Evolutionary conservation across 1,284 basidiomycete genomes (phyloP).

Genomic region (Rhizoctonia solani): DNA sequence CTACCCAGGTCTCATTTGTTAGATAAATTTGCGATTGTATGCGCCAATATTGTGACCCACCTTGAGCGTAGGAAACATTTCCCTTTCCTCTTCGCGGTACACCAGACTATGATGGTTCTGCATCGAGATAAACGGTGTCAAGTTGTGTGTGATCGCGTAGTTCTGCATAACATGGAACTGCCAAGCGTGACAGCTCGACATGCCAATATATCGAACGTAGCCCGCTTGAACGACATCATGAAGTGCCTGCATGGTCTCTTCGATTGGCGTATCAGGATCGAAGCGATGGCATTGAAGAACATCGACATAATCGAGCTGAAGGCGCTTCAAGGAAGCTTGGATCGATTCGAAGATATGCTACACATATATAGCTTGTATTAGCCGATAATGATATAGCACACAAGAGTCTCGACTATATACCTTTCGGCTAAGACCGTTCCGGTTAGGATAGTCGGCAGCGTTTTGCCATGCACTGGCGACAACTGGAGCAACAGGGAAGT

Average conservation of each 20-base stretch:
- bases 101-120: conserved; percentile 41
- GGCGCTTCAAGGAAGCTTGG: too few relatives aligned
- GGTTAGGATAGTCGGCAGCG: conserved; percentile 23
- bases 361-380: background rate
- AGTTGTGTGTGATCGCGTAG: conserved; percentile 39
- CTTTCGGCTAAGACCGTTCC: conserved; percentile 36
- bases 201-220: conserved; percentile 44
- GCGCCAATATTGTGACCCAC: conserved; percentile 32
- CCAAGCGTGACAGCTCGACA: conserved; percentile 35
- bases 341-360: conserved; percentile 42
- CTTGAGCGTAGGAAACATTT: conserved; percentile 39
- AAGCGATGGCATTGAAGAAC: too few relatives aligned
- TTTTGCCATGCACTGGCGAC: background rate
- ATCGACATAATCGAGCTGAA: too few relatives aligned
- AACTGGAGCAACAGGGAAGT: conserved; percentile 26
- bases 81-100: conserved; percentile 45
- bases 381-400: background rate
- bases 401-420: background rate
- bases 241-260: too few relatives aligned
- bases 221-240: conserved; percentile 42
- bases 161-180: conserved; percentile 37
- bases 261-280: too few relatives aligned
- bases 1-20: conserved; percentile 40
- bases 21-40: conserved; percentile 40
- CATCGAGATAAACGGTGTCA: conserved; percentile 45